Conservation (phyloP, 176 grass and related monocot species). For the Triticum urartu region DNA sequence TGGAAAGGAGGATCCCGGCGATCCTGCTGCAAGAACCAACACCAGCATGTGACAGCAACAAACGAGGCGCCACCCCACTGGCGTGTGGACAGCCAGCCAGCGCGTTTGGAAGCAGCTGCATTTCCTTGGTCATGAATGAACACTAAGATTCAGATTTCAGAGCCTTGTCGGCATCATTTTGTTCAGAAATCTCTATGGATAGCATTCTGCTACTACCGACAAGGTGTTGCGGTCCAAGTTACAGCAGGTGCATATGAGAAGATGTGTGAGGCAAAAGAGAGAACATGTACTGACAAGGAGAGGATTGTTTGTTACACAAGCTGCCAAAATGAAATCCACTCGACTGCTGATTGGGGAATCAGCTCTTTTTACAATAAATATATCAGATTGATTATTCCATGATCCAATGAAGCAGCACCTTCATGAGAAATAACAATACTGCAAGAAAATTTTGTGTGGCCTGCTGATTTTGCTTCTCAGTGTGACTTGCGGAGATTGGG, state of each 20-base stretch:
- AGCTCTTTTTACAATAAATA: constrained; percentile 6
- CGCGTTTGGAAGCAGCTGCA: neutral
- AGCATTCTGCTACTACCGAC: neutral
- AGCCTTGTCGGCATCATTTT: neutral
- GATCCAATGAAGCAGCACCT: neutral
- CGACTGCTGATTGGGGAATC: neutral
- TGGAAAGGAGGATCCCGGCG: neutral
- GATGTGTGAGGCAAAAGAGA: neutral
- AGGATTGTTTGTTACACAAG: neutral
- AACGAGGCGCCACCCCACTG: neutral
- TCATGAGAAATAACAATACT: neutral
- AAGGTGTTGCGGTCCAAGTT: neutral
- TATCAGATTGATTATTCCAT: constrained; percentile 6
- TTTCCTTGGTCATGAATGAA: neutral
- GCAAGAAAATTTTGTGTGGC: neutral
- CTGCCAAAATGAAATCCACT: constrained; percentile 5
- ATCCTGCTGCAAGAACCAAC: constrained; percentile 6
- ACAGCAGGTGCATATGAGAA: constrained; percentile 14
- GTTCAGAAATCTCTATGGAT: neutral
- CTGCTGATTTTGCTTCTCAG: constrained; percentile 3
- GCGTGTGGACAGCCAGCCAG: neutral
- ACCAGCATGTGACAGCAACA: constrained; percentile 29
- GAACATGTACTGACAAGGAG: neutral
- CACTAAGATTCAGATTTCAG: neutral
- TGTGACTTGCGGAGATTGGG: constrained; percentile 65